phyloP scores from a whole-genome alignment of 2,329 filamentous ascomycete genomes.

The Lasiodiplodia gonubiensis region DNA sequence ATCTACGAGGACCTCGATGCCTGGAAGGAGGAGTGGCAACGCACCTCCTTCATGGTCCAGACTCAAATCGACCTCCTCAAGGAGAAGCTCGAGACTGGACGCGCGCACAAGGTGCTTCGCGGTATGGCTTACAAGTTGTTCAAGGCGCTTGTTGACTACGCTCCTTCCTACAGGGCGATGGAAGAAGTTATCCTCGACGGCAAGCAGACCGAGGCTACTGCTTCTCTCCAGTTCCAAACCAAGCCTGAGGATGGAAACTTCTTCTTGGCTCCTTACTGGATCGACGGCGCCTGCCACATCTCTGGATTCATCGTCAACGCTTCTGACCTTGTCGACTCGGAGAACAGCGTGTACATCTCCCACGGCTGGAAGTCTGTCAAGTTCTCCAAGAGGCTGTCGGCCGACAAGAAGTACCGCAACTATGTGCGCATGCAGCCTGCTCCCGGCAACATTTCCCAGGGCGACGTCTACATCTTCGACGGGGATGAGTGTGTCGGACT shows the following conservation, averaged over 20 bases:
- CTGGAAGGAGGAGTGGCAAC: conserved; percentile 70
- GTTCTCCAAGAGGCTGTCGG: conserved; percentile 58
- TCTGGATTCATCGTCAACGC: conserved; percentile 67
- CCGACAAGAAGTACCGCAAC: conserved; percentile 61
- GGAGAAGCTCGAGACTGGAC: conserved; percentile 67
- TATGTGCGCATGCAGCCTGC: conserved; percentile 67
- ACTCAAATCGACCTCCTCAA: conserved; percentile 68
- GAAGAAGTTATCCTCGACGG: conserved; percentile 64
- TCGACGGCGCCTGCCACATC: conserved; percentile 63
- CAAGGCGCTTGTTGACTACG: conserved; percentile 63
- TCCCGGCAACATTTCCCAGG: conserved; percentile 61
- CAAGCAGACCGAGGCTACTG: conserved; percentile 61
- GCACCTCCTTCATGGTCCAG: conserved; percentile 65
- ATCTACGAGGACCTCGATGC: conserved; percentile 64
- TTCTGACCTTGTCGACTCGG: conserved; percentile 63
- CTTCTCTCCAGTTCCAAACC: conserved; percentile 60
- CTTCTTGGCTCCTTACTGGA: conserved; percentile 65
- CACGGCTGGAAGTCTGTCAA: conserved; percentile 67
- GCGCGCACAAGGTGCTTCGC: conserved; percentile 73
- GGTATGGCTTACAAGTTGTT: conserved; percentile 80
- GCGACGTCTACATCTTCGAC: conserved; percentile 66
- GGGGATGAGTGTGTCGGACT: conserved; percentile 64
- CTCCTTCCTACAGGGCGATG: conserved; percentile 63
- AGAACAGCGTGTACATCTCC: conserved; percentile 65
- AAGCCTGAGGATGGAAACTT: conserved; percentile 61